Percentiles rank a stretch among this genome's conserved stretches.
phyloP scores from a whole-genome alignment of 1,284 basidiomycete genomes.

The Paramarasmius palmivorus region DNA sequence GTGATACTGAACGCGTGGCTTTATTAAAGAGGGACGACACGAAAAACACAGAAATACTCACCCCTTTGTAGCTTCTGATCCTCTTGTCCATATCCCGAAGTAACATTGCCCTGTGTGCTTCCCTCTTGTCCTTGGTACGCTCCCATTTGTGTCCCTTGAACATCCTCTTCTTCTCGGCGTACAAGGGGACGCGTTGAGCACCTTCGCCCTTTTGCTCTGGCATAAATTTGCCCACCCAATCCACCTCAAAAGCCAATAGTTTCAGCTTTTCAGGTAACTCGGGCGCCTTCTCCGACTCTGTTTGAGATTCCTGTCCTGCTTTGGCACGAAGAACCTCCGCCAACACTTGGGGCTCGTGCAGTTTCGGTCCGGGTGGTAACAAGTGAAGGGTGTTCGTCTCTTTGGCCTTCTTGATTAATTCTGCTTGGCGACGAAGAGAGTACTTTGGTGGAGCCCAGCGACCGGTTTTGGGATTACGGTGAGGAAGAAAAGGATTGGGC shows the following conservation, averaged over 20 bases:
- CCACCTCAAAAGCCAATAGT: constrained; percentile 41
- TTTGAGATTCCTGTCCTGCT: constrained; percentile 11
- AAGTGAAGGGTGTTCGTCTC: constrained; percentile 50
- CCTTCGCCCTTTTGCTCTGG: constrained; percentile 49
- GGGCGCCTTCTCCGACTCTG: not conserved
- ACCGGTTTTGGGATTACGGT: constrained; percentile 56
- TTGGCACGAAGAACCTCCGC: constrained; percentile 19
- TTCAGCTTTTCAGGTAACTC: constrained; percentile 12
- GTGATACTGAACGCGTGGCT: constrained; percentile 41
- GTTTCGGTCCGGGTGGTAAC: constrained; percentile 68
- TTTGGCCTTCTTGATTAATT: constrained; percentile 71
- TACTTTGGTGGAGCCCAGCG: constrained; percentile 71
- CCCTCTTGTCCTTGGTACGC: not conserved
- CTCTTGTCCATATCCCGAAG: constrained; percentile 69
- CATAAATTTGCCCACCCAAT: constrained; percentile 60
- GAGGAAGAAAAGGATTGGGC: constrained; percentile 71
- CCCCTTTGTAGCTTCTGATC: constrained; percentile 63
- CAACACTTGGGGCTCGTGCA: constrained; percentile 20
- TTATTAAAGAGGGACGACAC: constrained; percentile 9
- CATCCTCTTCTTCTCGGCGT: constrained; percentile 75
- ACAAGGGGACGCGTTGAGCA: constrained; percentile 61
- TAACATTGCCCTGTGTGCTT: constrained; percentile 36
- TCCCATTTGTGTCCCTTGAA: constrained; percentile 82
- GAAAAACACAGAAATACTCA: constrained; percentile 31
- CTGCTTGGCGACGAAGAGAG: constrained; percentile 74